Evolutionary conservation across 352 stramenopile genomes (phyloP).

Genomic region (Pelagophyceae sp.): DNA sequence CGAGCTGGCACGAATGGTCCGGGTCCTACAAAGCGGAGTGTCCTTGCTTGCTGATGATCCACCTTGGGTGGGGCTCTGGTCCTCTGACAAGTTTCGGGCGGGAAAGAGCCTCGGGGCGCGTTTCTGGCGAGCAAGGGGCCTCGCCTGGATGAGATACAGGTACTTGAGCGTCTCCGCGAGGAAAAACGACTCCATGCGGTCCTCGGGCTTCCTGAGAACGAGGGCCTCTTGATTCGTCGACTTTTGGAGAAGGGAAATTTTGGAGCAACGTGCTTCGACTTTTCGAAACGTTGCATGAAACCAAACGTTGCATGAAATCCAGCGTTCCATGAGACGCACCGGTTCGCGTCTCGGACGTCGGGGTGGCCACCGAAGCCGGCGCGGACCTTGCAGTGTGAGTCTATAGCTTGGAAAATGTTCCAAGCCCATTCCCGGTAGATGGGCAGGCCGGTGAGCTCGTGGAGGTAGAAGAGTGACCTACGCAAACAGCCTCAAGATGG

Average conservation of each 20-base stretch:
- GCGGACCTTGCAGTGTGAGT: constrained; percentile 74
- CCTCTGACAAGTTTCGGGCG: too few species aligned
- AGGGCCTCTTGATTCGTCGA: neutral
- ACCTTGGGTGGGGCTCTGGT: constrained; percentile 51
- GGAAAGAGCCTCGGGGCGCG: too few species aligned
- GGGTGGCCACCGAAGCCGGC: constrained; percentile 69
- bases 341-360: constrained; percentile 48
- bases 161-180: constrained; percentile 98
- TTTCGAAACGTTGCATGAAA: too few species aligned
- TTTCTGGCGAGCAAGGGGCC: too few species aligned
- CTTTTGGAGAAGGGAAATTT: neutral
- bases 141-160: constrained; percentile 89
- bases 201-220: constrained; percentile 48
- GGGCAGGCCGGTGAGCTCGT: constrained; percentile 81
- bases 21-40: too few species aligned
- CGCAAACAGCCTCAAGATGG: too few species aligned
- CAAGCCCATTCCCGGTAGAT: constrained; percentile 89
- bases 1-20: constrained; percentile 61
- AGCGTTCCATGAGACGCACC: constrained; percentile 35
- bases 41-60: too few species aligned
- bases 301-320: constrained; percentile 18
- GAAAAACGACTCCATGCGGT: constrained; percentile 98
- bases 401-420: constrained; percentile 84
- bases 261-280: neutral
- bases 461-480: constrained; percentile 90